These are phyloP conservation scores for Euphrasia confusa DNA, from an alignment of 257 asterid species.

Conservation along the genomic window DNA sequence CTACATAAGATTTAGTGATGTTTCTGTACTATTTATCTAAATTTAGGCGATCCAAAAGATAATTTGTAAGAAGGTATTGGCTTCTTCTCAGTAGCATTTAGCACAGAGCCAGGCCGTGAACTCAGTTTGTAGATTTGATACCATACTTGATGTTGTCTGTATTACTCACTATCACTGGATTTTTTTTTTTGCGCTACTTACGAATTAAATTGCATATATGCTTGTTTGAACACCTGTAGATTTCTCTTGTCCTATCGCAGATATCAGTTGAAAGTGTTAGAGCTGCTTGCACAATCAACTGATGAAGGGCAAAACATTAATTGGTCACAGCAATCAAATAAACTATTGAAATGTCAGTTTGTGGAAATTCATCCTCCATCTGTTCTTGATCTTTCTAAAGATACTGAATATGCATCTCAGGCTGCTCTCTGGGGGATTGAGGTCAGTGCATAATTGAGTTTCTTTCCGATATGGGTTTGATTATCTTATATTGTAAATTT, in stretches of 20 bases:
- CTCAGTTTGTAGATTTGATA: conserved; percentile 16
- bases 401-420: conserved; percentile 74
- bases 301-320: conserved; percentile 38
- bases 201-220: conserved; percentile 1
- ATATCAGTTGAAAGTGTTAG: conserved; percentile 72
- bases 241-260: conserved; percentile 36
- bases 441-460: conserved; percentile 49
- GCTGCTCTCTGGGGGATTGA: conserved; percentile 97
- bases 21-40: conserved; percentile 5
- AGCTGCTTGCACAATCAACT: conserved; percentile 68
- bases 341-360: conserved; percentile 36
- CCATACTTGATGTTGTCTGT: conserved; percentile 9
- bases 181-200: conserved; percentile 1
- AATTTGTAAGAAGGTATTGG: conserved; percentile 3
- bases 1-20: not conserved
- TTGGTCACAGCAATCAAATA: conserved; percentile 46
- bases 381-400: conserved; percentile 77
- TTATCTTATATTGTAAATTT: conserved; percentile 30
- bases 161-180: conserved; percentile 8
- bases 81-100: conserved; percentile 9
- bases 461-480: conserved; percentile 12
- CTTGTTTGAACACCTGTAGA: conserved; percentile 1
- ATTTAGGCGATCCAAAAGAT: not conserved
- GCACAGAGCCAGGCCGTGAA: not conserved
- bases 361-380: conserved; percentile 82